These are phyloP conservation scores for Fusarium tupiense DNA, from an alignment of 2,329 filamentous ascomycete species.

Conservation along the genomic window DNA sequence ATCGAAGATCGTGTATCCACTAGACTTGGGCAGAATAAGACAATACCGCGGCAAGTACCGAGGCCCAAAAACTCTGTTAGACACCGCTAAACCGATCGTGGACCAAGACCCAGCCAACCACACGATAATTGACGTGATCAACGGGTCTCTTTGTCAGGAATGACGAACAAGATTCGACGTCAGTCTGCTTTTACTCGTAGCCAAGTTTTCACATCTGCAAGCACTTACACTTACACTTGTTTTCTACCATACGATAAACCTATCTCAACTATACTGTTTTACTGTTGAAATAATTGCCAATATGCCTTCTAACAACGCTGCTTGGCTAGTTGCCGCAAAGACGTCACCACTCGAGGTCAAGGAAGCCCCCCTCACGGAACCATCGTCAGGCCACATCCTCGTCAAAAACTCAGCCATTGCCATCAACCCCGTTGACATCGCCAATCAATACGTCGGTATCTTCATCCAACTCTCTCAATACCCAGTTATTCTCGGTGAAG, in stretches of 20 bases:
- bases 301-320: constrained; percentile 26
- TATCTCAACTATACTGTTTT: not conserved
- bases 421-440: constrained; percentile 46
- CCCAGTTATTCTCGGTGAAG: constrained; percentile 43
- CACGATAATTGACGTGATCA: constrained; percentile 1
- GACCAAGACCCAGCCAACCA: constrained; percentile 1
- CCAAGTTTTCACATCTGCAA: not conserved
- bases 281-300: not conserved
- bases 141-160: not conserved
- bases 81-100: constrained; percentile 23
- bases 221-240: not conserved
- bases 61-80: not conserved
- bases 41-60: not conserved
- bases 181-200: not conserved
- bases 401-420: constrained; percentile 45
- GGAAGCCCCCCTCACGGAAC: constrained; percentile 16
- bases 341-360: constrained; percentile 28
- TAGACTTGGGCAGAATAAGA: not conserved
- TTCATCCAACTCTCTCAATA: constrained; percentile 10
- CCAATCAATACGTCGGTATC: constrained; percentile 34
- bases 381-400: constrained; percentile 29
- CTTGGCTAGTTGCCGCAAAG: constrained; percentile 17
- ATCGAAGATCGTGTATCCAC: not conserved
- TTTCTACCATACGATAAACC: not conserved
- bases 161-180: not conserved